Percentiles rank a stretch among this genome's conserved stretches.
Evolutionary conservation across 129 eudicot species (phyloP).

Genomic region (Pseudognaphalium luteoalbum): DNA sequence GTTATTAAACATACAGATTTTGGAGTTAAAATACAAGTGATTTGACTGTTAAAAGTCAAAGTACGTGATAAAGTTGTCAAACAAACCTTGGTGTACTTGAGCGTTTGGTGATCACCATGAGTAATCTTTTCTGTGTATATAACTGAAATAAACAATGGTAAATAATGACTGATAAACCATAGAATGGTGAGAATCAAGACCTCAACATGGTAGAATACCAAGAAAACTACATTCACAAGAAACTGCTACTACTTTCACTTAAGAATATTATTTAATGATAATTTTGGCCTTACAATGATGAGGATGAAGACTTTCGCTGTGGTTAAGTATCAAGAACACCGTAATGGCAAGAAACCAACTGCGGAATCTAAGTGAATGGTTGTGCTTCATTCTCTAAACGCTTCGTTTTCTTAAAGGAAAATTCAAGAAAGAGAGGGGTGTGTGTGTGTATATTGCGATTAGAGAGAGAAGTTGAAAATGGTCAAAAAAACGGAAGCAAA

Average conservation of each 20-base stretch:
- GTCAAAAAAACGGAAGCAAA: constrained; percentile 18
- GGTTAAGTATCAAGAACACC: constrained; percentile 43
- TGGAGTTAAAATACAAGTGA: neutral
- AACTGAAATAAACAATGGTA: constrained; percentile 32
- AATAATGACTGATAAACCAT: constrained; percentile 7
- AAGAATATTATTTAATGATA: neutral
- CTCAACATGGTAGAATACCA: constrained; percentile 28
- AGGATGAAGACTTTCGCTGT: constrained; percentile 35
- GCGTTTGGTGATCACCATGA: constrained; percentile 19
- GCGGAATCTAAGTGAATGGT: constrained; percentile 14
- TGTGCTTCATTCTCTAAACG: constrained; percentile 36
- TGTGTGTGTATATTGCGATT: neutral
- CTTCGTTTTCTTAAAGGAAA: constrained; percentile 1
- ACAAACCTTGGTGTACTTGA: constrained; percentile 37
- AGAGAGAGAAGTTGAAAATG: constrained; percentile 7
- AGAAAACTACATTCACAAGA: constrained; percentile 13
- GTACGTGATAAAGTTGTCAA: neutral
- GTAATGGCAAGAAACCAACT: constrained; percentile 28
- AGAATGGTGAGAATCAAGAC: constrained; percentile 35
- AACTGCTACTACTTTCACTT: neutral
- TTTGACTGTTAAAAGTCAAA: constrained; percentile 14
- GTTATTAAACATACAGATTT: neutral
- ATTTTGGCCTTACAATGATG: constrained; percentile 36
- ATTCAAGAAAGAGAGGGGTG: neutral
- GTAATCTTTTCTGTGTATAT: constrained; percentile 38